phyloP scores from a whole-genome alignment of 2,329 filamentous ascomycete species.

The Hypomyces rosellus region DNA sequence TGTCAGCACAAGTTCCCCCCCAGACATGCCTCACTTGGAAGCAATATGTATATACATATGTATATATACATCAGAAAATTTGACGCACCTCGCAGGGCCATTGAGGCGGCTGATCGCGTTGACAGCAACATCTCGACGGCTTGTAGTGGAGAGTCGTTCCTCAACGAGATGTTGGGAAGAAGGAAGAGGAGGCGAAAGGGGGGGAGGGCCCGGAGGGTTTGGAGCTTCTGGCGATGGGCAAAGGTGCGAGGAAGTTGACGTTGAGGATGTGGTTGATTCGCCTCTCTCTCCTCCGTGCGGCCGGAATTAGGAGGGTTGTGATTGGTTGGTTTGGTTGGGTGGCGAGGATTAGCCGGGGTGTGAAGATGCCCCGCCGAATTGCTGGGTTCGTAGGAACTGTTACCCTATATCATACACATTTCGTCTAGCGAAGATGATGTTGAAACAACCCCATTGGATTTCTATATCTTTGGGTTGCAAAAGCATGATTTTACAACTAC shows the following conservation, averaged over 20 bases:
- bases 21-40: too few species aligned
- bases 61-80: neutral
- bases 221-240: constrained; percentile 16
- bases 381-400: too few species aligned
- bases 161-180: neutral
- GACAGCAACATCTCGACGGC: constrained; percentile 39
- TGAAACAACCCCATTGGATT: too few species aligned
- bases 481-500: too few species aligned
- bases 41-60: too few species aligned
- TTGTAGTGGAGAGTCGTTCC: neutral
- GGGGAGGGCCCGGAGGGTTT: constrained; percentile 8
- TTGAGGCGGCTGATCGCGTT: constrained; percentile 44
- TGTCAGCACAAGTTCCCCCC: neutral
- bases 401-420: too few species aligned
- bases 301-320: constrained; percentile 23
- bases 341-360: constrained; percentile 25
- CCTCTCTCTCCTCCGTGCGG: constrained; percentile 18
- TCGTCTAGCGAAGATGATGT: too few species aligned
- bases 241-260: constrained; percentile 19
- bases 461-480: too few species aligned
- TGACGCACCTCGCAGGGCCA: constrained; percentile 46
- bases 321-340: constrained; percentile 20
- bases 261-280: constrained; percentile 23
- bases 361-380: too few species aligned
- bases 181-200: neutral